These are phyloP conservation scores for Cercophora newfieldiana DNA, from an alignment of 495 filamentous ascomycete genomes.

Conservation along the genomic window DNA sequence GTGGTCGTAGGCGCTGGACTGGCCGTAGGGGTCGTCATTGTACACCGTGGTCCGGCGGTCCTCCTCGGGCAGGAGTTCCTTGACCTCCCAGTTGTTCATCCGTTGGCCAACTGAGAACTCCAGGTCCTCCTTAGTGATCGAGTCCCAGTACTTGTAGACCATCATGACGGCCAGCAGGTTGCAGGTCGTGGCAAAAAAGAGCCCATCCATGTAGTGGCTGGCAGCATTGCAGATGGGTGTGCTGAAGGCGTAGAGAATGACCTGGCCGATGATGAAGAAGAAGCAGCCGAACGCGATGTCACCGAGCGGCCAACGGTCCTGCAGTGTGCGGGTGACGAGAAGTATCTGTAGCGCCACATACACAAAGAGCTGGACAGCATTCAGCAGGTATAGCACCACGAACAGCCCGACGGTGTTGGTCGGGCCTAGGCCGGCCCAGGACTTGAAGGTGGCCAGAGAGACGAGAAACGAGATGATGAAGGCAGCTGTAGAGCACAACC, in stretches of 20 bases:
- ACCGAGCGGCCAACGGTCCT: slow-evolving; percentile 93
- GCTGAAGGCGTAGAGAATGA: slow-evolving; percentile 88
- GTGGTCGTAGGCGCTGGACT: slow-evolving; percentile 45
- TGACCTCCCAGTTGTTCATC: slow-evolving; percentile 97
- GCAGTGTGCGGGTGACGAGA: slow-evolving; percentile 84
- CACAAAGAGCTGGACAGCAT: slow-evolving; percentile 78
- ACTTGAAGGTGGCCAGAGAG: slow-evolving; percentile 88
- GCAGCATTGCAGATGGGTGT: slow-evolving; percentile 78
- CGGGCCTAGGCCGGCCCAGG: slow-evolving; percentile 82
- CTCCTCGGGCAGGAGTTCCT: slow-evolving; percentile 88
- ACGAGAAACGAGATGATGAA: slow-evolving; percentile 87
- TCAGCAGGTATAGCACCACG: slow-evolving; percentile 88
- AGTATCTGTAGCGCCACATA: slow-evolving; percentile 89
- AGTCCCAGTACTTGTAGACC: slow-evolving; percentile 99
- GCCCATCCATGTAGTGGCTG: slow-evolving; percentile 90
- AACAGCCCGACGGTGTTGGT: slow-evolving; percentile 87
- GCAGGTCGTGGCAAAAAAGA: slow-evolving; percentile 93
- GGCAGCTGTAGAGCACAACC: slow-evolving; percentile 72
- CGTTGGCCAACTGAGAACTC: slow-evolving; percentile 96
- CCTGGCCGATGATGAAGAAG: slow-evolving; percentile 91
- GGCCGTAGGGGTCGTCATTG: slow-evolving; percentile 58
- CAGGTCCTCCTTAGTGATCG: slow-evolving; percentile 96
- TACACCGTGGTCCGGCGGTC: slow-evolving; percentile 79
- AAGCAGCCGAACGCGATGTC: slow-evolving; percentile 91
- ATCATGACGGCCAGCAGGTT: slow-evolving; percentile 98